Conservation (phyloP, 2,329 filamentous ascomycete genomes). For the Trichoderma brevicompactum region DNA sequence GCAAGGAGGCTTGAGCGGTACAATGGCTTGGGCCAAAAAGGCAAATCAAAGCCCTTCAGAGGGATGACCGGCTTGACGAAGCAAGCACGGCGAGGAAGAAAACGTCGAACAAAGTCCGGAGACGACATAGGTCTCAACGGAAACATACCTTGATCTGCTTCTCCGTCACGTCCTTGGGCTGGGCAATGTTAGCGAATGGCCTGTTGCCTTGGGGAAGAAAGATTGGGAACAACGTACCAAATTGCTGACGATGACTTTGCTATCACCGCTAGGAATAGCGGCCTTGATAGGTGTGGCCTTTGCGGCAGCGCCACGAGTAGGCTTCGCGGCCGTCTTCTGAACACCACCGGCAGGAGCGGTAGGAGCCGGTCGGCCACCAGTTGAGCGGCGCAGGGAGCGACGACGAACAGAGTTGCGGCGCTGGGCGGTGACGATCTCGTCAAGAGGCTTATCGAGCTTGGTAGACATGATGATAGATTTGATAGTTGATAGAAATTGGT, state of each 20-base stretch:
- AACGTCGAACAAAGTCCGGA: constrained; percentile 72
- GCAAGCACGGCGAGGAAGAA: constrained; percentile 47
- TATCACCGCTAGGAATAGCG: constrained; percentile 67
- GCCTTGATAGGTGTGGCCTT: constrained; percentile 69
- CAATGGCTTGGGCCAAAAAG: constrained; percentile 7
- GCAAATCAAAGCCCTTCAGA: constrained; percentile 22
- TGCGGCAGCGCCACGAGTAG: constrained; percentile 60
- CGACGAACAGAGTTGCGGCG: constrained; percentile 62
- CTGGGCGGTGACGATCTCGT: constrained; percentile 89
- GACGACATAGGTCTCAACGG: constrained; percentile 72
- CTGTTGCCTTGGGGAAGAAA: not conserved
- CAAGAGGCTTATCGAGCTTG: constrained; percentile 96
- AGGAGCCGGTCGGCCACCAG: constrained; percentile 57
- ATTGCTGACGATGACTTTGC: constrained; percentile 98
- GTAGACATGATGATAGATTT: constrained; percentile 71
- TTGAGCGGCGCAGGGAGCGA: constrained; percentile 54
- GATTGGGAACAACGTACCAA: constrained; percentile 68
- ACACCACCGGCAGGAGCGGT: constrained; percentile 82
- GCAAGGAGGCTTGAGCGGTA: constrained; percentile 28
- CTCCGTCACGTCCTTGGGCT: constrained; percentile 97
- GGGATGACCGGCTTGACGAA: constrained; percentile 37
- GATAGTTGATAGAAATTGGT: not conserved
- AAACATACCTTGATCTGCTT: constrained; percentile 99
- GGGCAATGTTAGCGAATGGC: constrained; percentile 50
- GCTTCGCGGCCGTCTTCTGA: constrained; percentile 73